These are phyloP conservation scores for Kurtzmaniella cleridarum DNA, from an alignment of 805 yeast genomes.

Conservation along the genomic window DNA sequence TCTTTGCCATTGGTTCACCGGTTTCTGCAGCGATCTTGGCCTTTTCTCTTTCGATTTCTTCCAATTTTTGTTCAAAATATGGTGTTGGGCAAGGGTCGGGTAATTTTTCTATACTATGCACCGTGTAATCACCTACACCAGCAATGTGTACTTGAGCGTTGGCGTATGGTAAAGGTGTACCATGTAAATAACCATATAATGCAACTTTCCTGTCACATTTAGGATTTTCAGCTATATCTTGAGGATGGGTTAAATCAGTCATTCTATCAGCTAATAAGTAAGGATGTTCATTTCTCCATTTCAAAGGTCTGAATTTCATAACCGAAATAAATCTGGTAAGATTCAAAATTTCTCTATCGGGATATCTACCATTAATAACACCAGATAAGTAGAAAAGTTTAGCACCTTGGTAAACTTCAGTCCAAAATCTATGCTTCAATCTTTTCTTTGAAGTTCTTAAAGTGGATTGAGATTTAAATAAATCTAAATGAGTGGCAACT, in stretches of 20 bases:
- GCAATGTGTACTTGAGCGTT: conserved; percentile 86
- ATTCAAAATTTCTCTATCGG: conserved; percentile 92
- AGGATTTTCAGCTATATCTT: conserved; percentile 66
- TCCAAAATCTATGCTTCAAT: conserved; percentile 94
- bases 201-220: conserved; percentile 88
- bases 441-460: conserved; percentile 87
- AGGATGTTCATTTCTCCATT: conserved; percentile 99
- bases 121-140: conserved; percentile 87
- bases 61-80: conserved; percentile 76
- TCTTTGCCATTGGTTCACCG: conserved; percentile 49
- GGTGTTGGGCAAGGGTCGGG: conserved; percentile 99
- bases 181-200: conserved; percentile 90
- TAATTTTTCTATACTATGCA: conserved; percentile 73
- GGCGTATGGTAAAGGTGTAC: conserved; percentile 69
- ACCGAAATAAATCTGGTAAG: conserved; percentile 89
- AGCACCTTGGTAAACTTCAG: conserved; percentile 98
- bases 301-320: conserved; percentile 97
- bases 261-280: conserved; percentile 86
- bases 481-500: conserved; percentile 90
- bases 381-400: conserved; percentile 92
- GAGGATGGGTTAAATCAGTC: conserved; percentile 92
- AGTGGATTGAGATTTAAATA: conserved; percentile 85
- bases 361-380: conserved; percentile 94
- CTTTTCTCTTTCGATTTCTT: conserved; percentile 72
- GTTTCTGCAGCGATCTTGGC: conserved; percentile 60